Conservation (phyloP, 1,284 basidiomycete species). For the Abortiporus biennis region DNA sequence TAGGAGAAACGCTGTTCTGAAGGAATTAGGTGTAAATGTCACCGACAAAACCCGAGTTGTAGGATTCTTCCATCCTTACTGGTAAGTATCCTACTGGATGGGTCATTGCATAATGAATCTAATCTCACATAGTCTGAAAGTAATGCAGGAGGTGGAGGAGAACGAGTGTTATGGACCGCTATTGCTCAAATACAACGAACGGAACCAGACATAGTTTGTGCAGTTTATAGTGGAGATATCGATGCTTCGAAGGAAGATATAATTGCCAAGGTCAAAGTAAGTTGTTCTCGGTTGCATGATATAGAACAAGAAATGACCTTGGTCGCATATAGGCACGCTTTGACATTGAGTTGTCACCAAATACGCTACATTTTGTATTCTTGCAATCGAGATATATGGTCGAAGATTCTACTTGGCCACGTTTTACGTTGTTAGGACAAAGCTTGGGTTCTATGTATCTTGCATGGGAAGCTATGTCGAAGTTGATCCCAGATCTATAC, state of each 20-base stretch:
- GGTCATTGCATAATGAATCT: conserved; percentile 14
- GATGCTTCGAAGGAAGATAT: conserved; percentile 80
- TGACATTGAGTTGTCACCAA: conserved; percentile 66
- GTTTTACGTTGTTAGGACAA: conserved; percentile 90
- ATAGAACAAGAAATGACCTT: neutral
- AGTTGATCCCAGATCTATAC: conserved; percentile 81
- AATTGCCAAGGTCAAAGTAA: conserved; percentile 75
- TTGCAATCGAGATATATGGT: conserved; percentile 68
- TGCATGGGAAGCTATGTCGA: conserved; percentile 75
- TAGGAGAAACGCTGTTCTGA: too few relatives aligned
- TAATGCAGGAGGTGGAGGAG: conserved; percentile 96
- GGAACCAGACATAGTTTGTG: conserved; percentile 66
- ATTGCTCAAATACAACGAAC: conserved; percentile 73
- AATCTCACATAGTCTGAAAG: conserved; percentile 44
- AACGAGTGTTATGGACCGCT: conserved; percentile 94
- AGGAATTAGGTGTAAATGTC: too few relatives aligned
- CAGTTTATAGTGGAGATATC: conserved; percentile 89
- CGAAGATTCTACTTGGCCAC: conserved; percentile 80
- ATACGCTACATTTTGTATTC: conserved; percentile 73
- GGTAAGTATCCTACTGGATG: conserved; percentile 48
- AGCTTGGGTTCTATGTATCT: conserved; percentile 83
- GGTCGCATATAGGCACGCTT: conserved; percentile 66
- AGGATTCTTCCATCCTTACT: conserved; percentile 95
- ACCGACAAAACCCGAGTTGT: conserved; percentile 37
- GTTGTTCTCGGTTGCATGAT: conserved; percentile 13